phyloP scores from a whole-genome alignment of 441 rosid species.

The Erodium trifolium region DNA sequence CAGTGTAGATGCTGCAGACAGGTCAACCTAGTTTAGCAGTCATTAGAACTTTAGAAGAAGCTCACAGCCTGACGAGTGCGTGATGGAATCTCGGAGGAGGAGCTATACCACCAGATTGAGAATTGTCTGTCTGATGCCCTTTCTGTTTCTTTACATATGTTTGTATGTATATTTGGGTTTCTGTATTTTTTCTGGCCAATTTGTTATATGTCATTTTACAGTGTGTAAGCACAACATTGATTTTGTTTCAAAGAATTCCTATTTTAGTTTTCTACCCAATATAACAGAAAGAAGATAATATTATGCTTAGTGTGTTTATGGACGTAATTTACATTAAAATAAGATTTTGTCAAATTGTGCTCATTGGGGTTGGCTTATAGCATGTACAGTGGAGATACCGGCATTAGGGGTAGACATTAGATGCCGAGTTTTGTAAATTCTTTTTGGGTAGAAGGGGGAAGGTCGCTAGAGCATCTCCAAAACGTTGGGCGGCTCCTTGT shows the following conservation, averaged over 20 bases:
- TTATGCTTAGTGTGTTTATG: too few relatives aligned
- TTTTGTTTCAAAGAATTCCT: background rate
- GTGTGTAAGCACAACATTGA: slow-evolving; percentile 1
- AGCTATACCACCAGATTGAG: background rate
- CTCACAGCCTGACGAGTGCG: background rate
- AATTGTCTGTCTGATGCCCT: background rate
- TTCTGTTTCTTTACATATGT: background rate
- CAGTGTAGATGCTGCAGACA: slow-evolving; percentile 31
- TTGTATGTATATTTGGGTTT: background rate
- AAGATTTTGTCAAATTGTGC: too few relatives aligned
- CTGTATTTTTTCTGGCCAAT: background rate
- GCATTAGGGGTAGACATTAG: too few relatives aligned
- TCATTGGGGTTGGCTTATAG: too few relatives aligned
- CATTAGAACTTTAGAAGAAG: slow-evolving; percentile 12
- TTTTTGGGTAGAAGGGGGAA: too few relatives aligned
- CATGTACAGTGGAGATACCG: too few relatives aligned
- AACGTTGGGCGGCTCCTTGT: too few relatives aligned
- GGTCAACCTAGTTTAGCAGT: slow-evolving; percentile 20
- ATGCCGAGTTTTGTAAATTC: too few relatives aligned
- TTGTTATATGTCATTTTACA: background rate
- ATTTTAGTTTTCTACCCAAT: background rate
- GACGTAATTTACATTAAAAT: too few relatives aligned
- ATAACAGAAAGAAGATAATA: too few relatives aligned
- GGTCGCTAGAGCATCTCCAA: too few relatives aligned
- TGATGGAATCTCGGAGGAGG: background rate